Evolutionary conservation across 164 flowering plant species (phyloP), one percentile per base, ranked within the genome.

Genomic region (Pachysandra terminalis): DNA sequence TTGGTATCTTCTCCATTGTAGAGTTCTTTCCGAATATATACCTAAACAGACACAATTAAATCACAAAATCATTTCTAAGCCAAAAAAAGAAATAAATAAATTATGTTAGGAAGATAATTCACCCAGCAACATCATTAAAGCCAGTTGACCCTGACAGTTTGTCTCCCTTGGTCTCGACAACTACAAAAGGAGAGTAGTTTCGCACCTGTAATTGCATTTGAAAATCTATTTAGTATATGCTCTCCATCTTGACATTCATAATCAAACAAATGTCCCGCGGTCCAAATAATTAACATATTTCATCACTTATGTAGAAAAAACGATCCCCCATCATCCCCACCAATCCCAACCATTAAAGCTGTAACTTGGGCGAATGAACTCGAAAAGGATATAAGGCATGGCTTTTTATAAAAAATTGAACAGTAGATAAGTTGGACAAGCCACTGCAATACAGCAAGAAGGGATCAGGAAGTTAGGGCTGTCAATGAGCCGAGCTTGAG

Each of bases 11-110:
- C 77, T 91, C 93, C 63, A n/a, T 66, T 19, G 80, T 66, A 0
- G 97, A 85, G 63, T 91, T 91, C 80, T 91, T 90, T 48, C 98
- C 98, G 79, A 90, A 91, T 55, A 94, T 94, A 64, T 91, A 94
- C 74, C 97, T 94, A 61, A 19, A 51, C 24, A 61, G 22, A 63
- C 10, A n/a, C n/a, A 63, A 56, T 57, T 16, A 35, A 27, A 63
- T 26, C 26, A 16, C 15, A 23, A 27, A 19, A 63, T 59, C 66
- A 68, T 26, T 53, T 66, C 59, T 48, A 10, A 24, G 19, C 14
- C 22, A 17, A 59, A 9, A 35, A 54, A 28, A 24, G n/a, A n/a
- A 61, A 59, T 12, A 70, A 19, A 19, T 62, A 55, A 64, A 15
- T 12, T 23, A 3, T 19, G 56, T 21, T 1, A 19, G 32, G 26